These are phyloP conservation scores for Chytriomyces sp. DNA, from an alignment of 192 early-diverging fungal species.

Conservation along the genomic window DNA sequence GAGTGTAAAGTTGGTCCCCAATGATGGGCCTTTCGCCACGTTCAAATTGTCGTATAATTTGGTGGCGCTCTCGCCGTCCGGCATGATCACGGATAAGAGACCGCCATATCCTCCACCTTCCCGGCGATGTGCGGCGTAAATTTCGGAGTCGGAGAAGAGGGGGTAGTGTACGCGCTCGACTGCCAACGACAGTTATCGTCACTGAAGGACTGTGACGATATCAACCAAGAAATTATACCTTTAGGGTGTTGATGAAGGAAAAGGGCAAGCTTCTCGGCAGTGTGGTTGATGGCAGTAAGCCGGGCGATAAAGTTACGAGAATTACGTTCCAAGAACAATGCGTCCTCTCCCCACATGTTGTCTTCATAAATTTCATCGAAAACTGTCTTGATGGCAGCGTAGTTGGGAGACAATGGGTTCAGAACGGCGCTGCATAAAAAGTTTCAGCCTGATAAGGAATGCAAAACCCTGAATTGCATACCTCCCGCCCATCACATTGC, in stretches of 20 bases:
- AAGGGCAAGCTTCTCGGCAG: slow-evolving; percentile 66
- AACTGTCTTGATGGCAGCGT: slow-evolving; percentile 46
- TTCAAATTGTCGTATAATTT: slow-evolving; percentile 80
- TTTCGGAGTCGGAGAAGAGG: slow-evolving; percentile 69
- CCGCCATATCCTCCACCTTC: slow-evolving; percentile 80
- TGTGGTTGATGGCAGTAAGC: slow-evolving; percentile 74
- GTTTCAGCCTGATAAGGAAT: slow-evolving; percentile 12
- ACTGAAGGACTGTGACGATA: not conserved
- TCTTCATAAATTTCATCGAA: slow-evolving; percentile 75
- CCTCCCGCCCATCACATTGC: slow-evolving; percentile 98
- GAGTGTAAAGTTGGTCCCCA: slow-evolving; percentile 97
- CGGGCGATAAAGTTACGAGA: slow-evolving; percentile 82
- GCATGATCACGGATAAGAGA: slow-evolving; percentile 80
- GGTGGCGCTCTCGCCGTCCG: slow-evolving; percentile 53
- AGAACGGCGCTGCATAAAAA: slow-evolving; percentile 60
- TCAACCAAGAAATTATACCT: slow-evolving; percentile 45
- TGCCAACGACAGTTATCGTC: slow-evolving; percentile 21
- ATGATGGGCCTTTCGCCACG: slow-evolving; percentile 90
- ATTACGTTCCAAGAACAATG: slow-evolving; percentile 94
- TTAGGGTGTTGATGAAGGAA: slow-evolving; percentile 58
- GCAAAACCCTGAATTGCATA: slow-evolving; percentile 41
- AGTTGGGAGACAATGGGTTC: slow-evolving; percentile 66
- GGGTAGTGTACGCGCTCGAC: slow-evolving; percentile 83
- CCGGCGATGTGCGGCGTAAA: slow-evolving; percentile 64
- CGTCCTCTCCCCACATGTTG: slow-evolving; percentile 86